Base-by-base conservation (phyloP, 83 land plant genomes). In the Thuja plicata region DNA sequence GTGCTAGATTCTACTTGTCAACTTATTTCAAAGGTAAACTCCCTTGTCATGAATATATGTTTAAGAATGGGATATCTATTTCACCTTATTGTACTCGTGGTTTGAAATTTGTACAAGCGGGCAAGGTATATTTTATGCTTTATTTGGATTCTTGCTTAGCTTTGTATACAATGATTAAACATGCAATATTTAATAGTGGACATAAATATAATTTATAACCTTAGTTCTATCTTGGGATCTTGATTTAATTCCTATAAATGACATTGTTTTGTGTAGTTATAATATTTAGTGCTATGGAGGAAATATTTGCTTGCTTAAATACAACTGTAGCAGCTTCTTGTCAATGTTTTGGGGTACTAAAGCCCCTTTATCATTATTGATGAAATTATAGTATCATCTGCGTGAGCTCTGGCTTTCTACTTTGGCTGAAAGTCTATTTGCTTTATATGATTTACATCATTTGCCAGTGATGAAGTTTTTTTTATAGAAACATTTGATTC, bases 1-100 rank as follows among this genome's bases (percentile, higher is more conserved):
- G 90, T 98, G 24, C 84, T 97, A 83, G 99, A 98, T 90, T 97
- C 97, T 45, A 71, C 89, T 62, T 95, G 95, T 45, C 91, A 91
- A 16, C 94, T 98, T 35, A 1, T 93, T 37, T 93, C 94, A 41
- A 88, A 94, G 91, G 99, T 94, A 93, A 92, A 93, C 87, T 85
- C 32, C 24, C 10, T 85, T 37, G 54, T 85, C 41, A 85, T 32
- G 34, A 12, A 37, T 19, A 85, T 85, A 13, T 9, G 0, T n/a
- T 48, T 30, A 48, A 45, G 17, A 83, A 30, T 83, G 34, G 85
- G 8, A 11, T 46, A 46, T 10, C 57, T 48, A 12, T 83, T 83
- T 83, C 2, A 0, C 30, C 48, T 30, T 48, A 46, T 13, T 0
- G 52, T 48, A 30, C 32, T 45, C 2, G 0, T 27, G 15, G 8